Evolutionary conservation across 441 rosid species (phyloP), one percentile per base, ranked within the genome.

Genomic region (Croton setiger): DNA sequence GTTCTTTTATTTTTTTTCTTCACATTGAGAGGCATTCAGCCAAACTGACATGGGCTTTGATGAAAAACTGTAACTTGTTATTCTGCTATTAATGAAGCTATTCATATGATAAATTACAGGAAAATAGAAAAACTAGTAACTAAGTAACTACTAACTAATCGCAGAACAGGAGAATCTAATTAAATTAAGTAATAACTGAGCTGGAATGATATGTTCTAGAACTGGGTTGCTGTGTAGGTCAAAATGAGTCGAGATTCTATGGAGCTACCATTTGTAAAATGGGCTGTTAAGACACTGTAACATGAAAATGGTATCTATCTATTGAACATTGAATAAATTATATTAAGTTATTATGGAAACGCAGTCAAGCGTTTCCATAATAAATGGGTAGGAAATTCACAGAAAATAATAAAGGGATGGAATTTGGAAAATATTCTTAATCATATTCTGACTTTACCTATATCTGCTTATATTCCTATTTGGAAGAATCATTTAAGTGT

Each of bases 191-290:
- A 27, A 27, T 27, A 27, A 27, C 31, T 27, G 31, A 27, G 31
- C 31, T 27, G 31, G 31, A 27, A 27, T 27, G 31, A 27, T 27
- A 27, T 27, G 31, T 27, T 27, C 31, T 27, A 27, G 31, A 27
- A 27, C 31, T 27, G 31, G 31, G 31, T 27, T 27, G 31, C 31
- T 0, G 31, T 27, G 31, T 27, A 27, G 31, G 1, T 27, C 31
- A 27, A 27, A 27, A 74, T 70, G 72, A 74, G 23, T 35, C 62
- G 5, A 60, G 56, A 64, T 18, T 67, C n/a, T 61, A 74, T 69
- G 77, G 79, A 67, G 71, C 60, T 53, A 70, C 80, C 71, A 73
- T 60, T 63, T 63, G 15, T 31, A 37, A 15, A 18, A 56, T 63
- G 78, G 74, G 68, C 76, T 68, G 72, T 45, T 77, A 52, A 55